Percentiles rank a stretch among this genome's conserved stretches.
phyloP scores from a whole-genome alignment of 2,329 filamentous ascomycete genomes.

The Penicillium sp. region DNA sequence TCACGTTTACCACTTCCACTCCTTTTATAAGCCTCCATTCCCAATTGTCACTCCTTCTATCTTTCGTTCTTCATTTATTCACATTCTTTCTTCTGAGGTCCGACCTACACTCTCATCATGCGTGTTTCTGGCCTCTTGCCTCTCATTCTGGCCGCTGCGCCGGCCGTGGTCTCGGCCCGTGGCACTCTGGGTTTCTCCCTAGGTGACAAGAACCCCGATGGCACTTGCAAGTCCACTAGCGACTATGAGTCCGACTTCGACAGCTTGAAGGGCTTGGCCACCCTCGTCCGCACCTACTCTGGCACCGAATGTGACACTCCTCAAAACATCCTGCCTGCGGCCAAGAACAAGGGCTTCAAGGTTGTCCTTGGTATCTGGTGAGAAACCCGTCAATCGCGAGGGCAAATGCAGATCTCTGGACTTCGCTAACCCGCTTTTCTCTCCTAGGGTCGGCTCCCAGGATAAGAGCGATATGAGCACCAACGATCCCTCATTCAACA shows the following conservation, averaged over 20 bases:
- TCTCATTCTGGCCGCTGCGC: slow-evolving; percentile 43
- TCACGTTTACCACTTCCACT: slow-evolving; percentile 8
- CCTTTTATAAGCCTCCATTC: slow-evolving; percentile 1
- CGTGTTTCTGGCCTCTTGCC: slow-evolving; percentile 44
- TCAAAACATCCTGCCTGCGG: slow-evolving; percentile 62
- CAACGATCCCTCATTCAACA: slow-evolving; percentile 57
- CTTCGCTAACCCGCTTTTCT: neutral
- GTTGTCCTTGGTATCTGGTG: slow-evolving; percentile 71
- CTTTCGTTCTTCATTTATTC: neutral
- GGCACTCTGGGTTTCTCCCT: slow-evolving; percentile 65
- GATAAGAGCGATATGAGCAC: slow-evolving; percentile 12
- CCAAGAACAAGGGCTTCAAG: slow-evolving; percentile 62
- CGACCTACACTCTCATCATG: slow-evolving; percentile 38
- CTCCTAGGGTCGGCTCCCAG: slow-evolving; percentile 21
- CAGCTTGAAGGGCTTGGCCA: slow-evolving; percentile 54
- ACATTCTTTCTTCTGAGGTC: slow-evolving; percentile 2
- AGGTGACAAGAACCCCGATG: slow-evolving; percentile 62
- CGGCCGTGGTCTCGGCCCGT: slow-evolving; percentile 50
- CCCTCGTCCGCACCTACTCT: slow-evolving; percentile 65
- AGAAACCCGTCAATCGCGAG: slow-evolving; percentile 14
- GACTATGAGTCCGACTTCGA: slow-evolving; percentile 68
- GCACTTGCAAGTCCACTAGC: slow-evolving; percentile 58
- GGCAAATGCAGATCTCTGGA: neutral
- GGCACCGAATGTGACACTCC: slow-evolving; percentile 65
- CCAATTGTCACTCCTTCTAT: slow-evolving; percentile 6